Conservation (phyloP, 495 filamentous ascomycete genomes). For the Penicillium paradoxum region DNA sequence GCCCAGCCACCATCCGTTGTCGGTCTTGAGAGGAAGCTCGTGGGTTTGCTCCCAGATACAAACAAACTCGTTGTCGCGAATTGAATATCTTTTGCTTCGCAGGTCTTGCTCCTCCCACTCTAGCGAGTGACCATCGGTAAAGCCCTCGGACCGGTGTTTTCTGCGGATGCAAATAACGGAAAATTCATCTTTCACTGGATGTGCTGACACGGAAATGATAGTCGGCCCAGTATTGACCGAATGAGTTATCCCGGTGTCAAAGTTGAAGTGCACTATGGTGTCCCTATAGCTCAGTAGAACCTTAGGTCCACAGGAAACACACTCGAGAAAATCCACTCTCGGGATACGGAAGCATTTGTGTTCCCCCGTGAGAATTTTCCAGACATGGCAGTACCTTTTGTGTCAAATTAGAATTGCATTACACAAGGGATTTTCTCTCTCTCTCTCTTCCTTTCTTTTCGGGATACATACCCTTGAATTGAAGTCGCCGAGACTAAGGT, state of each 20-base stretch:
- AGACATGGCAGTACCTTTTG: conserved; percentile 27
- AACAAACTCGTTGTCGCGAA: neutral
- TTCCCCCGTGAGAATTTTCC: conserved; percentile 23
- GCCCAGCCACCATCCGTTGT: too few relatives aligned
- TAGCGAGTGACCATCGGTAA: neutral
- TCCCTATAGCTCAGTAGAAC: conserved; percentile 14
- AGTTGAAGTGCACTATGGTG: conserved; percentile 24
- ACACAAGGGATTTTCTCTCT: neutral
- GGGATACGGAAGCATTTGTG: conserved; percentile 22
- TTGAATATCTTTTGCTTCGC: neutral
- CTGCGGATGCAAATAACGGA: neutral
- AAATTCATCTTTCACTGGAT: conserved; percentile 8
- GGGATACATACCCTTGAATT: conserved; percentile 20
- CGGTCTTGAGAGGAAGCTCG: neutral
- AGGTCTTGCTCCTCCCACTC: neutral
- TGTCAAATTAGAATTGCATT: neutral
- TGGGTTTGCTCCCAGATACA: neutral
- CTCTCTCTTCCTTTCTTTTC: too few relatives aligned
- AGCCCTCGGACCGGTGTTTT: neutral
- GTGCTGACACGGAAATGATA: neutral
- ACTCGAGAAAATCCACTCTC: conserved; percentile 4
- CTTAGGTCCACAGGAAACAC: conserved; percentile 14
- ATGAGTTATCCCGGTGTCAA: conserved; percentile 14
- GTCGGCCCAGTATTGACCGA: neutral
- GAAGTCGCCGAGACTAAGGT: conserved; percentile 23